Percentiles rank a stretch among this genome's conserved stretches.
phyloP scores from a whole-genome alignment of 2,329 filamentous ascomycete genomes.

The Byssothecium circinans region DNA sequence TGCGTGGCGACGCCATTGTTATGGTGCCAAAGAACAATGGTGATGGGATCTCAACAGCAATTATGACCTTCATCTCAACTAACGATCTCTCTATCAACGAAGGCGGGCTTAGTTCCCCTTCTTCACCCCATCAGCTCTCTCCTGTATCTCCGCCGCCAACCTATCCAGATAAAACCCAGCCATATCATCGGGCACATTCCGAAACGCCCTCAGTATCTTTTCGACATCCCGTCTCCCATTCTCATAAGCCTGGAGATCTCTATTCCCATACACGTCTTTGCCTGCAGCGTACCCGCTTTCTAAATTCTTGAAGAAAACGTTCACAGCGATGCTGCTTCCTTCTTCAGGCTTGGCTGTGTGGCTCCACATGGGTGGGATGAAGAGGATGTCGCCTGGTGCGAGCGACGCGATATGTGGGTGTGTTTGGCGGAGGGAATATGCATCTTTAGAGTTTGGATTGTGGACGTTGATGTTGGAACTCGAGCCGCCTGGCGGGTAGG shows the following conservation, averaged over 20 bases:
- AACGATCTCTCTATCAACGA: no score
- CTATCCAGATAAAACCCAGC: constrained; percentile 75
- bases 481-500: constrained; percentile 74
- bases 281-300: constrained; percentile 69
- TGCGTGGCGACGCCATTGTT: no score
- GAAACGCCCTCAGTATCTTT: constrained; percentile 66
- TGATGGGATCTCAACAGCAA: no score
- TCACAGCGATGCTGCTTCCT: constrained; percentile 73
- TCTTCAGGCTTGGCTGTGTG: constrained; percentile 66
- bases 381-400: constrained; percentile 73
- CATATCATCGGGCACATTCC: constrained; percentile 65
- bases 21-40: no score
- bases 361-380: constrained; percentile 81
- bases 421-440: constrained; percentile 34
- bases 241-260: constrained; percentile 82
- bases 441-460: constrained; percentile 49
- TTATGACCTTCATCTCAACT: no score
- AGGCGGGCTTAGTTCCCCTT: constrained; percentile 1
- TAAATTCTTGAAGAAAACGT: constrained; percentile 81
- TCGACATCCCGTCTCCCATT: constrained; percentile 73
- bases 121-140: constrained; percentile 25
- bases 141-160: constrained; percentile 67
- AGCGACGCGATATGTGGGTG: constrained; percentile 69
- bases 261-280: constrained; percentile 84
- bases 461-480: constrained; percentile 73